A percentile compares a stretch with the other conserved stretches of the same genome.
phyloP scores from a whole-genome alignment of 805 yeast genomes.

The Starmerella scarabaei region DNA sequence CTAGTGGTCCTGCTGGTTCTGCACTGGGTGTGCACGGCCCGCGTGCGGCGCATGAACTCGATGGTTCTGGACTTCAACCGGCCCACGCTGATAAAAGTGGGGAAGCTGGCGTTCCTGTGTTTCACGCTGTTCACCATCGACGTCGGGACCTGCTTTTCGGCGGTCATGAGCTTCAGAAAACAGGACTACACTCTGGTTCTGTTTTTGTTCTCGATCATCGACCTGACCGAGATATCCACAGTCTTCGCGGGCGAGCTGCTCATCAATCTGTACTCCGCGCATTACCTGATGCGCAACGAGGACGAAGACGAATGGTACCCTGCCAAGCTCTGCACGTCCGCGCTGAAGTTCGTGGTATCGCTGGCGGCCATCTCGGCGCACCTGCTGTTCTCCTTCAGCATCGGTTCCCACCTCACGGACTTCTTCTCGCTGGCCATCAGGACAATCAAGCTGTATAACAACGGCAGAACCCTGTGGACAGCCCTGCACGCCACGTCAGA shows the following conservation, averaged over 20 bases:
- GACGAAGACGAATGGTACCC: conserved; percentile 62
- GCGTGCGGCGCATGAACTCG: conserved; percentile 36
- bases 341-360: conserved; percentile 41
- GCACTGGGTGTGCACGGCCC: conserved; percentile 50
- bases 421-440: conserved; percentile 28
- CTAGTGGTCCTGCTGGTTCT: conserved; percentile 40
- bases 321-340: conserved; percentile 47
- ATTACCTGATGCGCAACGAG: conserved; percentile 33
- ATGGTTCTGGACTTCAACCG: conserved; percentile 2
- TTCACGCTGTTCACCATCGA: conserved; percentile 38
- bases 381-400: conserved; percentile 29
- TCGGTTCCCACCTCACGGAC: conserved; percentile 38
- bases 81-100: not conserved
- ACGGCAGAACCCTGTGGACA: conserved; percentile 23
- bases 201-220: conserved; percentile 21
- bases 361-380: conserved; percentile 36
- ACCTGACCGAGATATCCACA: conserved; percentile 57
- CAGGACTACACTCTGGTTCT: conserved; percentile 7
- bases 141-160: conserved; percentile 29
- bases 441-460: conserved; percentile 21
- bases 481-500: conserved; percentile 35
- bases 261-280: conserved; percentile 45
- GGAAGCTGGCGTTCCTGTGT: conserved; percentile 14
- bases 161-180: conserved; percentile 2
- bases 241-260: conserved; percentile 40